A percentile compares a stretch with the other conserved stretches of the same genome.
These are phyloP conservation scores for Dillenia turbinata DNA, from an alignment of 164 flowering plant genomes.

Conservation along the genomic window DNA sequence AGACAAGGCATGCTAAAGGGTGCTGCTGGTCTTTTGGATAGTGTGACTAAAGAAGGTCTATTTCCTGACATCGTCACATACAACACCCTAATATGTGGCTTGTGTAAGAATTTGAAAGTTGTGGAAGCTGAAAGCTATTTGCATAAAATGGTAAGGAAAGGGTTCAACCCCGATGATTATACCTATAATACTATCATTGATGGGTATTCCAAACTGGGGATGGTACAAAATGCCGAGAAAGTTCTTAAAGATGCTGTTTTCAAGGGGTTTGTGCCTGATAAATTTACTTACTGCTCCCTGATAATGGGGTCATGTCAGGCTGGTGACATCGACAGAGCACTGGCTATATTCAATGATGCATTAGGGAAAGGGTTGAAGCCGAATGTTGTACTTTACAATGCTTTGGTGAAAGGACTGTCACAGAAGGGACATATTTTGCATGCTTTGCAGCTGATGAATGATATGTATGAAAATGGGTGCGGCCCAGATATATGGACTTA, in stretches of 20 bases:
- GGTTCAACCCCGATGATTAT: constrained; percentile 67
- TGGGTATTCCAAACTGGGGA: constrained; percentile 70
- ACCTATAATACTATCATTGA: constrained; percentile 73
- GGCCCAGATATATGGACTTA: constrained; percentile 77
- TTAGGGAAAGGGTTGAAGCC: constrained; percentile 54
- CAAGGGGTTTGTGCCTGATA: constrained; percentile 76
- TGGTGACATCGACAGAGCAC: constrained; percentile 64
- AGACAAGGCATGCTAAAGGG: constrained; percentile 30
- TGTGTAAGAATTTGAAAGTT: constrained; percentile 60
- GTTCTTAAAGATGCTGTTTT: constrained; percentile 59
- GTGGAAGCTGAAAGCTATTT: constrained; percentile 64
- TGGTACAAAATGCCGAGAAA: constrained; percentile 56
- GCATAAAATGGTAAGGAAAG: constrained; percentile 71
- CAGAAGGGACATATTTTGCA: constrained; percentile 63
- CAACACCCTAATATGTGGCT: constrained; percentile 71
- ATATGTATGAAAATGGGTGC: constrained; percentile 65
- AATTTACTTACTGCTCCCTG: constrained; percentile 65
- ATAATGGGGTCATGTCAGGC: constrained; percentile 61
- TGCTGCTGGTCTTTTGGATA: constrained; percentile 46
- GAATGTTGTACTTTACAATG: constrained; percentile 55
- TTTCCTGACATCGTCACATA: constrained; percentile 76
- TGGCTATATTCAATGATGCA: constrained; percentile 51
- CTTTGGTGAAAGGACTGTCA: constrained; percentile 68
- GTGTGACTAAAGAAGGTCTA: constrained; percentile 35
- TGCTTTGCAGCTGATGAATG: constrained; percentile 72